These are phyloP conservation scores for Pichia sp. DNA, from an alignment of 1,139 yeast species.

Conservation along the genomic window DNA sequence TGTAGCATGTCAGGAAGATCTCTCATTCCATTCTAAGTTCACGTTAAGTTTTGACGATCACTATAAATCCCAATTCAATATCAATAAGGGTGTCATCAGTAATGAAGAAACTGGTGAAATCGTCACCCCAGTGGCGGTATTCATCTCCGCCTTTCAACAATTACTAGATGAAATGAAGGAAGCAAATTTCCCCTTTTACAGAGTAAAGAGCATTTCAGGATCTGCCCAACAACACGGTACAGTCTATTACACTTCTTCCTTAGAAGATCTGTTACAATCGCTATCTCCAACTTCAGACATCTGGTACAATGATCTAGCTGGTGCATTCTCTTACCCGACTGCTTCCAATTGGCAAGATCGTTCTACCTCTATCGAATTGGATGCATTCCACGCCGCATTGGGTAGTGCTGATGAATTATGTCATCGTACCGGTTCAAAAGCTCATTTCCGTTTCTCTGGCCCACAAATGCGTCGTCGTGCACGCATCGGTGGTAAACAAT, in stretches of 20 bases:
- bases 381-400: constrained; percentile 50
- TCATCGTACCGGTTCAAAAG: constrained; percentile 70
- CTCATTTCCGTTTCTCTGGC: constrained; percentile 88
- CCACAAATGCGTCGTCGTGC: constrained; percentile 77
- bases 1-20: constrained; percentile 50
- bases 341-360: constrained; percentile 97
- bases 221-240: constrained; percentile 94
- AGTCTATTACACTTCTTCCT: constrained; percentile 58
- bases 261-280: constrained; percentile 29
- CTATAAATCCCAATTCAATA: constrained; percentile 46
- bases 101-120: constrained; percentile 48
- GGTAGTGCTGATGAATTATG: constrained; percentile 67
- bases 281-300: constrained; percentile 31
- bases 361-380: constrained; percentile 66
- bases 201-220: constrained; percentile 70
- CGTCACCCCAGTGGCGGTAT: constrained; percentile 79
- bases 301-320: constrained; percentile 19
- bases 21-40: constrained; percentile 44
- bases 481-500: constrained; percentile 39
- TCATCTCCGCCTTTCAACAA: constrained; percentile 78
- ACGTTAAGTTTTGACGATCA: constrained; percentile 66
- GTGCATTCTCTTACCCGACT: constrained; percentile 52
- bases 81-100: constrained; percentile 64
- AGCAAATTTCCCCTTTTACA: constrained; percentile 48
- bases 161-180: constrained; percentile 48